Conservation (phyloP, 2,329 filamentous ascomycete species). For the Colletotrichum limetticola region DNA sequence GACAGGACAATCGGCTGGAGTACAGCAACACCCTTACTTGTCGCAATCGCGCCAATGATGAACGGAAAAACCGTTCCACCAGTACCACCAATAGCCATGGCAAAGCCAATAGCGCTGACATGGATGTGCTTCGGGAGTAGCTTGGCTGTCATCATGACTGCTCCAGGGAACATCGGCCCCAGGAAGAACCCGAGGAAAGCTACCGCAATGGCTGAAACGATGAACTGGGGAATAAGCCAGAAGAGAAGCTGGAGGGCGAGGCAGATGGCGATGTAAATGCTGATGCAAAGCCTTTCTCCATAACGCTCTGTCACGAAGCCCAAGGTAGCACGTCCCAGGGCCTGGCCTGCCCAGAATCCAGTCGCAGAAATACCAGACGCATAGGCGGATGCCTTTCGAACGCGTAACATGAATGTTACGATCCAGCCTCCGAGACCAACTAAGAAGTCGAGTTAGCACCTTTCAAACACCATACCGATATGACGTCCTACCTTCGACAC, state of each 20-base stretch:
- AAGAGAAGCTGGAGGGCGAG: slow-evolving; percentile 71
- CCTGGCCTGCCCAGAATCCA: slow-evolving; percentile 84
- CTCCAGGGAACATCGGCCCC: slow-evolving; percentile 78
- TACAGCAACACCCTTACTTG: slow-evolving; percentile 57
- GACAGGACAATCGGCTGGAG: slow-evolving; percentile 62
- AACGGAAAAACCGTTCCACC: slow-evolving; percentile 73
- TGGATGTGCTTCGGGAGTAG: slow-evolving; percentile 76
- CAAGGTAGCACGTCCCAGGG: slow-evolving; percentile 72
- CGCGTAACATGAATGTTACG: slow-evolving; percentile 80
- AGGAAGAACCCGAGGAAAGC: slow-evolving; percentile 79
- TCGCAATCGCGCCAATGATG: slow-evolving; percentile 71
- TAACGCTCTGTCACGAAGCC: slow-evolving; percentile 77
- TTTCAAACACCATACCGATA: too few relatives aligned
- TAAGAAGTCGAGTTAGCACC: slow-evolving; percentile 36
- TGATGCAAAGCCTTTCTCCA: slow-evolving; percentile 71
- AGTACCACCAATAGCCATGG: slow-evolving; percentile 76
- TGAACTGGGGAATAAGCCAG: slow-evolving; percentile 69
- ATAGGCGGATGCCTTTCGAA: slow-evolving; percentile 72
- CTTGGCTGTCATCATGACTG: slow-evolving; percentile 76
- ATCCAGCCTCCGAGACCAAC: slow-evolving; percentile 82
- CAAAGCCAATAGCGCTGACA: slow-evolving; percentile 79
- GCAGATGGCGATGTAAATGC: slow-evolving; percentile 69
- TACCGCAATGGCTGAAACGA: slow-evolving; percentile 68
- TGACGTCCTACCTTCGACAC: slow-evolving; percentile 65
- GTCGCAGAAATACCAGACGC: slow-evolving; percentile 78